phyloP scores from a whole-genome alignment of 2,329 filamentous ascomycete species.

The Thermothelomyces thermophilus region DNA sequence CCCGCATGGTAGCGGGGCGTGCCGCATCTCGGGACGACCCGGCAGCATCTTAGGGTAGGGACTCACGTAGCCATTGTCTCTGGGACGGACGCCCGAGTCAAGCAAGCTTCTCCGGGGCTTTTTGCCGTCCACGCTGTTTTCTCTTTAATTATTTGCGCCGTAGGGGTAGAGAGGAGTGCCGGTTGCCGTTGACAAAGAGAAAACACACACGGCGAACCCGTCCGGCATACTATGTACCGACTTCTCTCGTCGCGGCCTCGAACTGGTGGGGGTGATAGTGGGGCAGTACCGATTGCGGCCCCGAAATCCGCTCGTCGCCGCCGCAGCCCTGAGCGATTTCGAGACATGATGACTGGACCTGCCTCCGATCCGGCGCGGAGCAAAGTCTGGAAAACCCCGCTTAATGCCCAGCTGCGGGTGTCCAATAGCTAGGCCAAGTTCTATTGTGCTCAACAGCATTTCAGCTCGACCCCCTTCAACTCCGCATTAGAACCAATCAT shows the following conservation, averaged over 20 bases:
- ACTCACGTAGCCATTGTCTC: conserved; percentile 19
- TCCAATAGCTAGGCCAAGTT: too few species aligned
- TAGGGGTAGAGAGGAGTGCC: not conserved
- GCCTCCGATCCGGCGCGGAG: conserved; percentile 15
- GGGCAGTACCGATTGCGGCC: conserved; percentile 4
- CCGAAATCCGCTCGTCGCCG: conserved; percentile 1
- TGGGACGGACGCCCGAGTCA: too few species aligned
- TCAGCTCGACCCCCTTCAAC: too few species aligned
- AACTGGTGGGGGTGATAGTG: not conserved
- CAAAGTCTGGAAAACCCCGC: not conserved
- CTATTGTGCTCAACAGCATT: too few species aligned
- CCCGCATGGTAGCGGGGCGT: too few species aligned
- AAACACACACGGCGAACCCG: not conserved
- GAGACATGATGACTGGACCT: not conserved
- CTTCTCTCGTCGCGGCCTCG: too few species aligned
- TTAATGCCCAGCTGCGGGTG: not conserved
- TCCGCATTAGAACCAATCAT: too few species aligned
- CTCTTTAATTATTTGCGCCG: too few species aligned
- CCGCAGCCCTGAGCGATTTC: not conserved
- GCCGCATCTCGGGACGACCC: too few species aligned
- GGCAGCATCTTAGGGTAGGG: not conserved
- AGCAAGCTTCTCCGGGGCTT: too few species aligned
- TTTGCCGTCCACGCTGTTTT: too few species aligned
- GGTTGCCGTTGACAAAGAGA: not conserved
- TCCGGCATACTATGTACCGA: too few species aligned